Evolutionary conservation across 2,329 filamentous ascomycete genomes (phyloP), one percentile per base, ranked within the genome.

Genomic region (Aspergillus pseudotamarii): DNA sequence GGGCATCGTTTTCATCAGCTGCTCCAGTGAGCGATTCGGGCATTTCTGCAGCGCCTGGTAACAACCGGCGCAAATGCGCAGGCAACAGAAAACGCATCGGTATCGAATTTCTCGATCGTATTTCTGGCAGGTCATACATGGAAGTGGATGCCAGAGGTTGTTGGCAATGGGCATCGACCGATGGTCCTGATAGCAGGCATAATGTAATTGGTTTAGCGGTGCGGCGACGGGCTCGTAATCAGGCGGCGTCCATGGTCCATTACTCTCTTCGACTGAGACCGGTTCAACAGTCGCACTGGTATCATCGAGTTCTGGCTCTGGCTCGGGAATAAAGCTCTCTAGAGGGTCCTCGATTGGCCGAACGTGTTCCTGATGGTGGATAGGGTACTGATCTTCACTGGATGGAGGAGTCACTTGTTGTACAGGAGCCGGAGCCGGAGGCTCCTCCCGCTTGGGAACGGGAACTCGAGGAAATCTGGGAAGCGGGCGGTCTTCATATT

Each of bases 121-220:
- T 57, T 78, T 77, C 41, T 75, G 74, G 63, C 79, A 81, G 4
- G 77, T 75, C 78, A 81, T 80, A 68, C 79, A 81, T 11, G 78
- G 79, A 38, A 80, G 69, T 6, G 79, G 70, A 65, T 78, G 76
- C 74, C 77, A 76, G 59, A 71, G 66, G 62, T 81, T 81, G 53
- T 71, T 72, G n/a, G 75, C 70, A 2, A 67, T 60, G 1, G 70
- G 71, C 73, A 81, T 79, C 0, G 68, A 66, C 14, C 72, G 70
- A 57, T 81, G 79, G 8, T 73, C 71, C 61, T 80, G 77, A 64
- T 77, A 81, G 66, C 79, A 81, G 34, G 67, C 63, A 59, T 72
- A 76, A 58, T 81, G 79, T 16, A 75, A 63, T 56, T 72, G 72
- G 43, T 70, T 75, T 58, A 81, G 68, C 4, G 74, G 74, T 11